Evolutionary conservation across 306 rosid species (phyloP), one percentile per base, ranked within the genome.

Genomic region (Acacia acuminata): DNA sequence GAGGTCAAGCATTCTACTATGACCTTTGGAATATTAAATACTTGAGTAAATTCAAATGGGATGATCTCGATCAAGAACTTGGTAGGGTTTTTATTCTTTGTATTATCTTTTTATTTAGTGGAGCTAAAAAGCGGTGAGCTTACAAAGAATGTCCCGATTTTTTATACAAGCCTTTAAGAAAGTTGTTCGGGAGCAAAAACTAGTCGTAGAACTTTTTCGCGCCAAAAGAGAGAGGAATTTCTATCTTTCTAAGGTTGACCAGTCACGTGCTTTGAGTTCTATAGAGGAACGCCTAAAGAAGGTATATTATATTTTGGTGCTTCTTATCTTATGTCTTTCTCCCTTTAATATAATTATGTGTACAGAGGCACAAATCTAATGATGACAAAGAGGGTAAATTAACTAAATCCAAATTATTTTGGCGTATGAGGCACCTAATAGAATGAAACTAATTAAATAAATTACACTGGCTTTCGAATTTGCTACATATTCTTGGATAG

Each of bases 11-110:
- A 20, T 92, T 96, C 88, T 89, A 89, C 82, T 86, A 88, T 76
- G 99, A 96, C 87, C 87, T 94, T 81, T 96, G 99, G 99, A 96
- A 92, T 87, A 92, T 96, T 87, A 96, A 93, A 84, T 96, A 96
- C 83, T 88, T 94, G 50, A 92, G 97, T 85, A 92, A 94, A 85
- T 94, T 94, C 89, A 96, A 96, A 90, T 96, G 98, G 99, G 97
- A 94, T 83, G 91, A 96, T 88, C 91, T 96, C 76, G 90, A 92
- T 34, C 92, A 88, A 88, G 99, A 93, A 89, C 87, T 87, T 38
- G 97, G 99, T 93, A 88, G 58, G 17, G 61, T 27, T 80, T 78
- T 53, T 72, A 73, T 83, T 69, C 82, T 73, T 82, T 74, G 7
- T 77, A 3, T 76, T 25, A 10, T 76, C 73, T 50, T 60, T 73